Percentiles rank a stretch among this genome's conserved stretches.
Evolutionary conservation across 371 early-diverging fungal species (phyloP).

Genomic region (Homolaphlyctis polyrhiza): DNA sequence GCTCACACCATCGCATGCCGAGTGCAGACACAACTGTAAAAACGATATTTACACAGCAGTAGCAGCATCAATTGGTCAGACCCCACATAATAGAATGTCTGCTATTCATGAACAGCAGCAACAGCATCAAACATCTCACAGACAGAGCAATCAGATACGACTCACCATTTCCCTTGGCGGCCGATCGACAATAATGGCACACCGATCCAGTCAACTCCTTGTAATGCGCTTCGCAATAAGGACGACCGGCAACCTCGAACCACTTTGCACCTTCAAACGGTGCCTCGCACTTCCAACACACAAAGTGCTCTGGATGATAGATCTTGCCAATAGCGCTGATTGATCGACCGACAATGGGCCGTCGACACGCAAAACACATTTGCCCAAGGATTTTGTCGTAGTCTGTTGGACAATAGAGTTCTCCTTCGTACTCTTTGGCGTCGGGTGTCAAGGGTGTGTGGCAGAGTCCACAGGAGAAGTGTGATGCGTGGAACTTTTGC

Average conservation of each 20-base stretch:
- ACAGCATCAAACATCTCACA: background rate
- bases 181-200: conserved; percentile 19
- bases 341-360: conserved; percentile 32
- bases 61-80: too few relatives aligned
- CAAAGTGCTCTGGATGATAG: conserved; percentile 49
- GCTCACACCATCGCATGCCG: conserved; percentile 32
- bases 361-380: conserved; percentile 34
- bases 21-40: conserved; percentile 19
- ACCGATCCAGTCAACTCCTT: conserved; percentile 34
- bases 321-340: conserved; percentile 34
- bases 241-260: conserved; percentile 32
- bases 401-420: conserved; percentile 41
- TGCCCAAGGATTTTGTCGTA: conserved; percentile 20
- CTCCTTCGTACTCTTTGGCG: conserved; percentile 35
- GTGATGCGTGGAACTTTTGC: conserved; percentile 31
- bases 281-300: conserved; percentile 40
- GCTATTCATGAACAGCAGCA: background rate
- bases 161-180: conserved; percentile 31
- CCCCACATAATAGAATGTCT: background rate
- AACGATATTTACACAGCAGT: too few relatives aligned
- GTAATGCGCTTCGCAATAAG: conserved; percentile 42
- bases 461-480: conserved; percentile 39
- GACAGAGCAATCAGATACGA: background rate
- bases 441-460: conserved; percentile 15
- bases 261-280: conserved; percentile 34